Conservation (phyloP, 331 rosid species). For the Rosa hybrid region DNA sequence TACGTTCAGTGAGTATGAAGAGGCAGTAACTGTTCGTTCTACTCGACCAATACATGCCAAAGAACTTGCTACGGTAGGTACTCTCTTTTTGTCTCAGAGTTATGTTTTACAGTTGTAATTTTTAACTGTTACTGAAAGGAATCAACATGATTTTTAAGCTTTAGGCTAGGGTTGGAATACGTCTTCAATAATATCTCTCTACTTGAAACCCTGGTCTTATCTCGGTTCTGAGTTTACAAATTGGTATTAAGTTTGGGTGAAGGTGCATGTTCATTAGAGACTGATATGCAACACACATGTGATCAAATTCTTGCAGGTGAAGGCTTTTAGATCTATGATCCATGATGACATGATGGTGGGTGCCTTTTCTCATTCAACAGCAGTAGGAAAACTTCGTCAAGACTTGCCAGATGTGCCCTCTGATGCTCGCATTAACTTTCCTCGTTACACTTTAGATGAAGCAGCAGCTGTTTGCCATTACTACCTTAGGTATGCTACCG, state of each 20-base stretch:
- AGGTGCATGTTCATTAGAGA: not conserved
- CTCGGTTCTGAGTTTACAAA: slow-evolving; percentile 2
- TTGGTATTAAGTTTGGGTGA: not conserved
- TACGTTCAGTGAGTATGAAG: slow-evolving; percentile 92
- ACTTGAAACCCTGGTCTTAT: not conserved
- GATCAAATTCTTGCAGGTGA: slow-evolving; percentile 65
- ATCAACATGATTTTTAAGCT: not conserved
- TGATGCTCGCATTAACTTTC: slow-evolving; percentile 70
- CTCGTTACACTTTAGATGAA: slow-evolving; percentile 85
- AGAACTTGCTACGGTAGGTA: slow-evolving; percentile 79
- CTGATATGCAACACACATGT: slow-evolving; percentile 18
- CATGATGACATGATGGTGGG: slow-evolving; percentile 96
- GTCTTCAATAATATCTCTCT: not conserved
- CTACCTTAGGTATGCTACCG: slow-evolving; percentile 67
- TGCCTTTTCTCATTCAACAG: slow-evolving; percentile 94
- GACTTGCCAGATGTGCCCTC: slow-evolving; percentile 91
- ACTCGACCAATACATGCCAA: slow-evolving; percentile 83
- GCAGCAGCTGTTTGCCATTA: slow-evolving; percentile 84
- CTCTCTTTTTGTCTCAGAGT: not conserved
- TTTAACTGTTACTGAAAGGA: not conserved
- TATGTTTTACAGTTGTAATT: not conserved
- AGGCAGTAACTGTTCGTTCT: slow-evolving; percentile 78
- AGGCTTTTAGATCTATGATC: slow-evolving; percentile 87
- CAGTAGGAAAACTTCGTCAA: slow-evolving; percentile 87
- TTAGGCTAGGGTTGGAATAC: not conserved